phyloP scores from a whole-genome alignment of 352 stramenopile genomes.

The Phytophthora foliorum region DNA sequence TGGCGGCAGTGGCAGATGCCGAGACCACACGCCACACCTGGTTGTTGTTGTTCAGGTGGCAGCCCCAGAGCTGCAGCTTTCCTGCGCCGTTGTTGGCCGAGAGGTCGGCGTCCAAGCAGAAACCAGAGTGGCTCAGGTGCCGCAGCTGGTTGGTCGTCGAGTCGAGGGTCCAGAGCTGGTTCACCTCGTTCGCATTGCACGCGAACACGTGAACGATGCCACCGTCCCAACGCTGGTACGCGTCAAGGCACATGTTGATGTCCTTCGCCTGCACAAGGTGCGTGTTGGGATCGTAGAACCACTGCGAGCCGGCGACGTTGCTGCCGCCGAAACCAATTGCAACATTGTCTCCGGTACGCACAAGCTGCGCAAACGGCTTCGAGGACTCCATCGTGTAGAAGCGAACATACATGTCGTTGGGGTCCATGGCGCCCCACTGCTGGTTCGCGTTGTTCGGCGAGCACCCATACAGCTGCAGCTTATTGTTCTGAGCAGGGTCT shows the following conservation, averaged over 20 bases:
- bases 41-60: constrained; percentile 71
- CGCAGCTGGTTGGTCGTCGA: constrained; percentile 50
- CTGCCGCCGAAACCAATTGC: constrained; percentile 39
- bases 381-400: constrained; percentile 57
- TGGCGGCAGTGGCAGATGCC: constrained; percentile 41
- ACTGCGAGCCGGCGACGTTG: constrained; percentile 39
- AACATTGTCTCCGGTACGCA: constrained; percentile 42
- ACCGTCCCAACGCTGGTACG: constrained; percentile 62
- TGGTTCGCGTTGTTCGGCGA: constrained; percentile 66
- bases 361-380: constrained; percentile 49
- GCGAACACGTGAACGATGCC: constrained; percentile 57
- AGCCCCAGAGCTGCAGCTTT: constrained; percentile 56
- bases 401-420: constrained; percentile 26
- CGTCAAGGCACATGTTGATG: constrained; percentile 65
- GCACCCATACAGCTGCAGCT: constrained; percentile 71
- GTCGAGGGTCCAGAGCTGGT: constrained; percentile 59
- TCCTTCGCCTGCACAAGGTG: constrained; percentile 56
- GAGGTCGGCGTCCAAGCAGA: constrained; percentile 69
- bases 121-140: constrained; percentile 55
- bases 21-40: constrained; percentile 53
- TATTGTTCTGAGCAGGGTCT: constrained; percentile 55
- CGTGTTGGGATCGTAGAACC: constrained; percentile 51
- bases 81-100: constrained; percentile 39
- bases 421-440: constrained; percentile 45
- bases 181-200: constrained; percentile 48